Percentiles rank a stretch among this genome's conserved stretches.
Conservation (phyloP, 805 yeast species). For the Cephaloascus fragrans region DNA sequence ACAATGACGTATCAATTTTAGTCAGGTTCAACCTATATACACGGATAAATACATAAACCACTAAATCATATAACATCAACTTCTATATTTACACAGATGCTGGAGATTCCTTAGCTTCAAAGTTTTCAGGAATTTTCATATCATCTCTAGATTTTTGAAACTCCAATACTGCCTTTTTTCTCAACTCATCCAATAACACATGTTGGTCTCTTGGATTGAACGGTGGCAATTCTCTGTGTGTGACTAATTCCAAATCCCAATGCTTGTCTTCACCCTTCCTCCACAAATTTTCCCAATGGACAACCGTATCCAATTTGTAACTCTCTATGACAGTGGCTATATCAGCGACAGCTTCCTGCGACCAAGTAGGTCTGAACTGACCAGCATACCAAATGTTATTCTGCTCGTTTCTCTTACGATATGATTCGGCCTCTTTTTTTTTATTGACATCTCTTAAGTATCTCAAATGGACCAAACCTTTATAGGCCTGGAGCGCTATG, state of each 20-base stretch:
- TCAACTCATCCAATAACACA: conserved; percentile 53
- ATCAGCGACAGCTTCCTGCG: conserved; percentile 90
- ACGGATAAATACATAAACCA: background rate
- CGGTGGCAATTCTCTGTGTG: conserved; percentile 51
- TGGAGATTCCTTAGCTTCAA: conserved; percentile 2
- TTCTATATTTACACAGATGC: conserved; percentile 1
- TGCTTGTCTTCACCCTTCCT: conserved; percentile 70
- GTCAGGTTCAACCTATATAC: background rate
- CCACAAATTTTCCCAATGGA: conserved; percentile 84
- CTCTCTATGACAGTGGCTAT: conserved; percentile 61
- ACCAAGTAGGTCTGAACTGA: conserved; percentile 81
- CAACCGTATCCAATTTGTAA: conserved; percentile 38
- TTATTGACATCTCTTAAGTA: conserved; percentile 59
- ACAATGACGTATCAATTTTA: background rate
- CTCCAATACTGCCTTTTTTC: conserved; percentile 25
- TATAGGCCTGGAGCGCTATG: conserved; percentile 62
- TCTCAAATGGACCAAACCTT: conserved; percentile 66
- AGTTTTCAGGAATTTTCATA: conserved; percentile 3
- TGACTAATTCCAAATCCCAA: conserved; percentile 54
- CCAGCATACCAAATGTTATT: conserved; percentile 83
- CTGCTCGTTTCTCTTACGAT: conserved; percentile 64
- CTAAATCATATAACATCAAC: background rate
- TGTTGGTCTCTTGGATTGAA: conserved; percentile 59
- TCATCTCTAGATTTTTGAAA: conserved; percentile 16
- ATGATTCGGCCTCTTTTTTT: conserved; percentile 43